Base-by-base conservation (phyloP, 345 rosid genomes). In the Pelargonium nanum region DNA sequence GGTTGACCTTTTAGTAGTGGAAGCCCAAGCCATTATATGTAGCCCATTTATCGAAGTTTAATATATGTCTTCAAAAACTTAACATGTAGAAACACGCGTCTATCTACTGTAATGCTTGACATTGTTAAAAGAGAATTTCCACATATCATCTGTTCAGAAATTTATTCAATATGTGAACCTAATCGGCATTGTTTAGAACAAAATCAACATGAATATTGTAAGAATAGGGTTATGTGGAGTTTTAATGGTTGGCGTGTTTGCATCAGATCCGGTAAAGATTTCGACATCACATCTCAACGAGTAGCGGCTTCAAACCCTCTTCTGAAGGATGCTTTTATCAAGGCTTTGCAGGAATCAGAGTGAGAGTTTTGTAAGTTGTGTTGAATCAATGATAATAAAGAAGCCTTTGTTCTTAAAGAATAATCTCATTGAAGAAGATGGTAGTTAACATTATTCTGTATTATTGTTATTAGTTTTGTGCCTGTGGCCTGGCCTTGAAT, bases 231-330 rank as follows among this genome's bases (percentile, higher is more conserved):
- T 54, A 20, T 57, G 56, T 64, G 58, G 53, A 20, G 21, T 23
- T 60, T 28, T 25, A 74, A 22, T 5, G 62, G 30, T 53, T 22
- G 51, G 19, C 22, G 59, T 51, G 64, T 70, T 70, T 66, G 68
- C 24, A 21, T 72, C 87, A 93, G 97, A 64, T 87, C 94, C 22
- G 97, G 99, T 66, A 72, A 78, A 71, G 95, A 90, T 26, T 80
- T 93, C 57, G 82, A 90, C 83, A 87, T 89, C 74, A 81, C 88
- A 21, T 71, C 82, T 57, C 89, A 82, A 59, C 78, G 95, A 70
- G 81, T 87, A 6, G 99, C 99, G 0, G 96, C 95, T 30, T 93
- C 99, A 26, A 93, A 89, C 72, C 83, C 81, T 26, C 74, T 55
- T 50, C 74, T 89, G 55, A 89, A 83, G 81, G 95, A 83, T 65